Conservation (phyloP, 1,139 yeast genomes). For the Geotrichum citri-aurantii region DNA sequence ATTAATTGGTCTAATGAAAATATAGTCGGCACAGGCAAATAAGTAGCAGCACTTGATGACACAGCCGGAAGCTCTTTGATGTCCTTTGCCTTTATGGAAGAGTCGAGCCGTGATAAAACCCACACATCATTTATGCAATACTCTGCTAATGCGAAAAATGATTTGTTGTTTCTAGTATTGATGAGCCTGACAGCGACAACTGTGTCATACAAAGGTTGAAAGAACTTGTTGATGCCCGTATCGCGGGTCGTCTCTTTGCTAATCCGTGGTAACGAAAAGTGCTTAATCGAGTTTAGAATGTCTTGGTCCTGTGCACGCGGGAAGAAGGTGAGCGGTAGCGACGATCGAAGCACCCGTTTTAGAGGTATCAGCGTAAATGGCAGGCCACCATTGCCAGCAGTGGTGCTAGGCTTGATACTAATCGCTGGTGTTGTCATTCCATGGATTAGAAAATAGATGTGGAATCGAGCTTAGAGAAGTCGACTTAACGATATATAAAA, state of each 20-base stretch:
- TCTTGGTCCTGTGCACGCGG: conserved; percentile 2
- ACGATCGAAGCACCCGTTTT: conserved; percentile 10
- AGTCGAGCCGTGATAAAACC: conserved; percentile 6
- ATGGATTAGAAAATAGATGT: not conserved
- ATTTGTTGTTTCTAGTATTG: not conserved
- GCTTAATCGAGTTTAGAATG: not conserved
- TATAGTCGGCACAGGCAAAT: not conserved
- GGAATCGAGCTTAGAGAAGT: not conserved
- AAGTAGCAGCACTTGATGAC: not conserved
- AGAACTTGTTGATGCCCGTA: not conserved
- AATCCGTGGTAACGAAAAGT: not conserved
- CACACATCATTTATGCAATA: conserved; percentile 9
- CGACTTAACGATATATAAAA: not conserved
- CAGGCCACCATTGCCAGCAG: not conserved
- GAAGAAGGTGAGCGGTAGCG: conserved; percentile 6
- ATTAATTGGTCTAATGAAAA: not conserved
- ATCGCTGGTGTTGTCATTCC: not conserved
- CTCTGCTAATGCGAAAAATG: conserved; percentile 8
- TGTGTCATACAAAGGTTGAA: not conserved
- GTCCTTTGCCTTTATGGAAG: conserved; percentile 8
- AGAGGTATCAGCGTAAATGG: conserved; percentile 9
- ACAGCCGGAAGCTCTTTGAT: conserved; percentile 1
- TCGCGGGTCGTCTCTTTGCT: conserved; percentile 3
- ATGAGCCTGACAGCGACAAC: conserved; percentile 11
- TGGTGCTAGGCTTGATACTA: not conserved